Evolutionary conservation across 495 filamentous ascomycete species (phyloP).

Genomic region (Aspergillus nanangensis): DNA sequence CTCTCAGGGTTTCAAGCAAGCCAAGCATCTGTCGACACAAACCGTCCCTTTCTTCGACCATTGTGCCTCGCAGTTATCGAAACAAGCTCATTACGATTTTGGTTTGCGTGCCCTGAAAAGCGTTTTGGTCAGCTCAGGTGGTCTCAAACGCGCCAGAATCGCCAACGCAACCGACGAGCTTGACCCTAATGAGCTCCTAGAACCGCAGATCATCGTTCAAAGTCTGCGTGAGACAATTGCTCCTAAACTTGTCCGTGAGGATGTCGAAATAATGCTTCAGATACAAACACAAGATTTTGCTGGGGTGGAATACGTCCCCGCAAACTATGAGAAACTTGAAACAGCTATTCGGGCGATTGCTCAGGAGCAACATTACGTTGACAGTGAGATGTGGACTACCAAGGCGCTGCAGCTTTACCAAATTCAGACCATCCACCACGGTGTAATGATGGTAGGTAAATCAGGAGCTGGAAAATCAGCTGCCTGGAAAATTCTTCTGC

Average conservation of each 20-base stretch:
- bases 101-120: constrained; percentile 96
- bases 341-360: constrained; percentile 79
- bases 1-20: constrained; percentile 96
- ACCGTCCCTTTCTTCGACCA: constrained; percentile 97
- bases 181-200: constrained; percentile 69
- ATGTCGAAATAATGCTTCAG: constrained; percentile 80
- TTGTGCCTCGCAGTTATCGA: constrained; percentile 74
- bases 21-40: constrained; percentile 86
- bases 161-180: constrained; percentile 50
- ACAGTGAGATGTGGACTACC: constrained; percentile 92
- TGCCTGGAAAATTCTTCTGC: constrained; percentile 90
- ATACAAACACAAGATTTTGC: constrained; percentile 89
- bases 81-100: constrained; percentile 99
- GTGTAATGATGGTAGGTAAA: constrained; percentile 99
- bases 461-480: constrained; percentile 94
- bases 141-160: constrained; percentile 83
- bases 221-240: constrained; percentile 98
- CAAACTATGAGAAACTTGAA: constrained; percentile 73
- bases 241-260: constrained; percentile 86
- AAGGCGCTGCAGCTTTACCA: constrained; percentile 96
- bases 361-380: constrained; percentile 73
- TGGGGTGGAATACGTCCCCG: constrained; percentile 86
- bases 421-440: constrained; percentile 95
- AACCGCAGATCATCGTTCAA: constrained; percentile 98
- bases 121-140: constrained; percentile 94